Percentiles rank a stretch among this genome's conserved stretches.
These are phyloP conservation scores for Exophiala phaeomuriformis DNA, from an alignment of 2,329 filamentous ascomycete genomes.

Conservation along the genomic window DNA sequence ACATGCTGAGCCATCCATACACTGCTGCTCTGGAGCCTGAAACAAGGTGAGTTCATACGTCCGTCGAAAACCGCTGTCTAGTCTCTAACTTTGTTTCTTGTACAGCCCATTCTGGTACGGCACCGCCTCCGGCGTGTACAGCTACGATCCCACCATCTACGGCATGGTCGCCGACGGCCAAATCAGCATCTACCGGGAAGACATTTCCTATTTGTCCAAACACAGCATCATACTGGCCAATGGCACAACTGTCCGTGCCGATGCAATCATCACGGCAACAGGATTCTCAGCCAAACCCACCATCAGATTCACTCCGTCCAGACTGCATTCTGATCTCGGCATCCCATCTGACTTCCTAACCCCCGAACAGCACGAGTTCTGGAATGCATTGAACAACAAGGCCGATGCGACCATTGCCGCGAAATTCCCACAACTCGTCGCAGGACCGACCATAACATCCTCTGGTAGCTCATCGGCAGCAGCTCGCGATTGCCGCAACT, in stretches of 20 bases:
- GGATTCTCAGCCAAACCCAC: slow-evolving; percentile 49
- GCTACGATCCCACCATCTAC: slow-evolving; percentile 53
- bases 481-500: slow-evolving; percentile 1
- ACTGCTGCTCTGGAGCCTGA: slow-evolving; percentile 37
- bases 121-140: slow-evolving; percentile 52
- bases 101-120: slow-evolving; percentile 46
- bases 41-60: slow-evolving; percentile 27
- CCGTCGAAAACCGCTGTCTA: too few relatives aligned
- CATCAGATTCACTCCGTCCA: slow-evolving; percentile 43
- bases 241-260: slow-evolving; percentile 39
- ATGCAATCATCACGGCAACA: slow-evolving; percentile 50
- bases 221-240: slow-evolving; percentile 45
- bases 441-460: slow-evolving; percentile 32
- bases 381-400: slow-evolving; percentile 30
- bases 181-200: slow-evolving; percentile 51
- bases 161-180: slow-evolving; percentile 47
- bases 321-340: slow-evolving; percentile 41
- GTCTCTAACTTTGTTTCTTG: too few relatives aligned
- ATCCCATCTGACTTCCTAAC: slow-evolving; percentile 34
- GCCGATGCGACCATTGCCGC: slow-evolving; percentile 44
- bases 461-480: slow-evolving; percentile 31
- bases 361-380: slow-evolving; percentile 31
- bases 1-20: slow-evolving; percentile 41
- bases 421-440: slow-evolving; percentile 34
- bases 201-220: slow-evolving; percentile 45